Evolutionary conservation across 176 grass and related monocot genomes (phyloP).

Genomic region (Themeda triandra): DNA sequence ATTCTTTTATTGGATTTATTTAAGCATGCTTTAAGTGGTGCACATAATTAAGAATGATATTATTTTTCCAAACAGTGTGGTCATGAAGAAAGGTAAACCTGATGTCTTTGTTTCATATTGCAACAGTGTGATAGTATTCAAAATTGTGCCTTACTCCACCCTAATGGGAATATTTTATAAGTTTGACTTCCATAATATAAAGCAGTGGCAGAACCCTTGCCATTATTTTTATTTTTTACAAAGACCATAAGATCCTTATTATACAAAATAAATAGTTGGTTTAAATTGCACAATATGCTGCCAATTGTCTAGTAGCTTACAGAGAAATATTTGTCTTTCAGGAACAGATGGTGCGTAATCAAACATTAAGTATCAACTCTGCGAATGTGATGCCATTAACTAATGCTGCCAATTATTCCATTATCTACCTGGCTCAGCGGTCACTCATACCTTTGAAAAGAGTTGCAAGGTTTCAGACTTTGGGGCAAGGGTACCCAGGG

Average conservation of each 20-base stretch:
- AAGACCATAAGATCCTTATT: not conserved
- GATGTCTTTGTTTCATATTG: not conserved
- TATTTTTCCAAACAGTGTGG: not conserved
- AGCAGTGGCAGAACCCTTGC: not conserved
- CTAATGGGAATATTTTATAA: not conserved
- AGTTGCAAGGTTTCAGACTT: not conserved
- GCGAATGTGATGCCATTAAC: not conserved
- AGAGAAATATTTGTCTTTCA: not conserved
- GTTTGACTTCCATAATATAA: not conserved
- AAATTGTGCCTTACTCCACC: not conserved
- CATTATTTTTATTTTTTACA: not conserved
- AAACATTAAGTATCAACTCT: not conserved
- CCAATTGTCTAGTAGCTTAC: not conserved
- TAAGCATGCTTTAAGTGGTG: not conserved
- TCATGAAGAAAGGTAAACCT: not conserved
- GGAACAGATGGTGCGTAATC: not conserved
- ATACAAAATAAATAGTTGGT: not conserved
- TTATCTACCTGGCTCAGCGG: not conserved
- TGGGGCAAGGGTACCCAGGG: not conserved
- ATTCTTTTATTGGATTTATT: not conserved
- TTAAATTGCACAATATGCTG: not conserved
- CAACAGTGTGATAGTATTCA: not conserved
- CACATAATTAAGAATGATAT: not conserved
- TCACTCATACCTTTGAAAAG: not conserved
- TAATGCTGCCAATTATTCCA: not conserved